phyloP scores from a whole-genome alignment of 108 stramenopile species.

The Fistulifera solaris region DNA sequence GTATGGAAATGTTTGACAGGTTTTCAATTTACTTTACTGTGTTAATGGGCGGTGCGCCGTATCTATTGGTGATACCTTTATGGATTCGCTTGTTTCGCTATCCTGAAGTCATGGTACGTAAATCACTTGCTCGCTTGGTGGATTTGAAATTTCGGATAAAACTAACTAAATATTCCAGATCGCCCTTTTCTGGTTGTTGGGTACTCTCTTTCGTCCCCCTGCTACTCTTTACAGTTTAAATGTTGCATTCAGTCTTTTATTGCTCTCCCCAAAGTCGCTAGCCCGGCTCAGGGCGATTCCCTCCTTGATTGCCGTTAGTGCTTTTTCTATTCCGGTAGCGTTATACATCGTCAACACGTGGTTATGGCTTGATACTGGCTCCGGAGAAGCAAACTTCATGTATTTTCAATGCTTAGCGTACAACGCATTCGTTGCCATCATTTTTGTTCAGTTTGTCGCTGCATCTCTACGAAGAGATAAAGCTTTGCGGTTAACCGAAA shows the following conservation, averaged over 20 bases:
- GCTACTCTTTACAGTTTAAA: conserved; percentile 54
- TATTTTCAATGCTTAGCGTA: conserved; percentile 80
- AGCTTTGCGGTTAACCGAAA: not conserved
- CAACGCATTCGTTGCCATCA: conserved; percentile 45
- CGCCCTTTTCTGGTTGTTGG: conserved; percentile 35
- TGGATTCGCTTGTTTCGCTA: conserved; percentile 47
- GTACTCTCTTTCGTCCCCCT: conserved; percentile 48
- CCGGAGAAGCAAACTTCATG: conserved; percentile 77
- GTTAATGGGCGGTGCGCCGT: conserved; percentile 40
- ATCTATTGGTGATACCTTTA: conserved; percentile 46
- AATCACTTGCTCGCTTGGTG: not conserved
- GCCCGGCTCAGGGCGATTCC: conserved; percentile 38
- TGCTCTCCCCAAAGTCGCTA: conserved; percentile 46
- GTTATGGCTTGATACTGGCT: conserved; percentile 70
- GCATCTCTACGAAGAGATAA: conserved; percentile 33
- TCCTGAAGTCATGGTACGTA: conserved; percentile 53
- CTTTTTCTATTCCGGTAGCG: conserved; percentile 46
- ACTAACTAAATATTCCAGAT: conserved; percentile 15
- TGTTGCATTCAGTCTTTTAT: conserved; percentile 35
- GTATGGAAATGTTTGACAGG: conserved; percentile 70
- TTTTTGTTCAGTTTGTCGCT: conserved; percentile 20
- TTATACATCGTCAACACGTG: conserved; percentile 36
- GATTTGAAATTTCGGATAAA: not conserved
- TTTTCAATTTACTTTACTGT: conserved; percentile 56
- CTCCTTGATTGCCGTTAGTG: conserved; percentile 41